Conservation (phyloP, 2,329 filamentous ascomycete species). For the Helotiales sp. region DNA sequence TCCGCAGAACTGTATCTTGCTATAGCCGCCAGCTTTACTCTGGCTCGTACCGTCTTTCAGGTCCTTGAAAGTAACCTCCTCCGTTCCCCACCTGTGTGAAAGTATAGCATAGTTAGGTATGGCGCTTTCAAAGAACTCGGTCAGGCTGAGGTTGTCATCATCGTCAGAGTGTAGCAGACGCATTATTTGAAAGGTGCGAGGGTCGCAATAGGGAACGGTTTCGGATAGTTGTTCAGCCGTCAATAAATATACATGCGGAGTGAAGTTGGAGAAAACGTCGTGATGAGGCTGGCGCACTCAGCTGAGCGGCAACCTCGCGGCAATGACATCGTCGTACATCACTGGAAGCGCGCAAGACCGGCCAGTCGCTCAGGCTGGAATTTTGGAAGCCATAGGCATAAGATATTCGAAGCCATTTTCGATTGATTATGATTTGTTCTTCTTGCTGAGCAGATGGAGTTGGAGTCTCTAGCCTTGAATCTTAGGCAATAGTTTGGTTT, state of each 20-base stretch:
- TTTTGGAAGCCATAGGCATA: no score
- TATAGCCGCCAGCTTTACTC: constrained; percentile 12
- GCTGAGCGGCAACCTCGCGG: no score
- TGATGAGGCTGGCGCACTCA: constrained; percentile 23
- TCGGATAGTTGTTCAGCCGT: background rate
- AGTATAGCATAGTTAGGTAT: constrained; percentile 31
- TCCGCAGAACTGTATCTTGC: no score
- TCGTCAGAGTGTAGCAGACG: no score
- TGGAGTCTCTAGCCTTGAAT: no score
- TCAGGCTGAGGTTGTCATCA: constrained; percentile 16
- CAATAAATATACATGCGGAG: constrained; percentile 12
- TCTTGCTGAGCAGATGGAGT: no score
- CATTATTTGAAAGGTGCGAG: constrained; percentile 17
- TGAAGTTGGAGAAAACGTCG: constrained; percentile 15
- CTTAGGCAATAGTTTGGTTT: no score
- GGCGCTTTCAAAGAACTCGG: constrained; percentile 13
- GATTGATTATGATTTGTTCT: no score
- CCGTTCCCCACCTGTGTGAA: constrained; percentile 29
- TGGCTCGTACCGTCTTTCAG: constrained; percentile 5
- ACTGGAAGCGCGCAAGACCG: no score
- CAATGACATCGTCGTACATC: no score
- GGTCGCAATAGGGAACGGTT: background rate
- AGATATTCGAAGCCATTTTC: no score
- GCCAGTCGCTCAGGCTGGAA: no score
- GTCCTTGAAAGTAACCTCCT: constrained; percentile 21